Evolutionary conservation across 108 stramenopile species (phyloP).

Genomic region (Schizochytrium sp.): DNA sequence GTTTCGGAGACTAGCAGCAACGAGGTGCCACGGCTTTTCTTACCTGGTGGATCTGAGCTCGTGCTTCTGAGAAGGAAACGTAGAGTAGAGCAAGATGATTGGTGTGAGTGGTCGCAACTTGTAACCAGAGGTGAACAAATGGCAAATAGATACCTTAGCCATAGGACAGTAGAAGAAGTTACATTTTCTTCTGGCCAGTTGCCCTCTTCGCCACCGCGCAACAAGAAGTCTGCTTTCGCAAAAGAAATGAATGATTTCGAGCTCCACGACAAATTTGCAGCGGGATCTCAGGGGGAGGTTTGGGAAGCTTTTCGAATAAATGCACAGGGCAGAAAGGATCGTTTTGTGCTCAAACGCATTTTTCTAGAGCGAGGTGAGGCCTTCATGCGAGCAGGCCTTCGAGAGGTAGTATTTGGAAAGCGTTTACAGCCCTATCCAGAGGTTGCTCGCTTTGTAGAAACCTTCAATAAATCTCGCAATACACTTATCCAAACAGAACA

Average conservation of each 20-base stretch:
- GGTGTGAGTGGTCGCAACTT: no score
- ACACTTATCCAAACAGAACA: background rate
- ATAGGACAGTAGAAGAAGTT: no score
- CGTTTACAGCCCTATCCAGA: background rate
- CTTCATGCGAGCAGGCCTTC: background rate
- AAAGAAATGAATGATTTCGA: background rate
- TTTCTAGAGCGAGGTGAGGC: conserved; percentile 12
- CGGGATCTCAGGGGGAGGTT: conserved; percentile 47
- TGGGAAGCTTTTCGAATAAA: conserved; percentile 52
- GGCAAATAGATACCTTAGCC: no score
- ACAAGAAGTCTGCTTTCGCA: no score
- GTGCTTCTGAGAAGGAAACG: no score
- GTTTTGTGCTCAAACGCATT: conserved; percentile 18
- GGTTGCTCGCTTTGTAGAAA: conserved; percentile 47
- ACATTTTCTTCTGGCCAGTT: no score
- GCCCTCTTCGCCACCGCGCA: no score
- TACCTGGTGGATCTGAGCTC: no score
- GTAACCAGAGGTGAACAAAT: no score
- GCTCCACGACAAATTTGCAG: conserved; percentile 24
- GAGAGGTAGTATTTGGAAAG: conserved; percentile 46
- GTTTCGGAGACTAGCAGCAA: no score
- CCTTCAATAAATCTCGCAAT: conserved; percentile 20
- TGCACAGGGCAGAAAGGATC: background rate
- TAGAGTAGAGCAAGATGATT: no score
- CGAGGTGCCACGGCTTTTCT: no score